Base-by-base conservation (phyloP, 345 rosid species). In the Reutealis trisperma region DNA sequence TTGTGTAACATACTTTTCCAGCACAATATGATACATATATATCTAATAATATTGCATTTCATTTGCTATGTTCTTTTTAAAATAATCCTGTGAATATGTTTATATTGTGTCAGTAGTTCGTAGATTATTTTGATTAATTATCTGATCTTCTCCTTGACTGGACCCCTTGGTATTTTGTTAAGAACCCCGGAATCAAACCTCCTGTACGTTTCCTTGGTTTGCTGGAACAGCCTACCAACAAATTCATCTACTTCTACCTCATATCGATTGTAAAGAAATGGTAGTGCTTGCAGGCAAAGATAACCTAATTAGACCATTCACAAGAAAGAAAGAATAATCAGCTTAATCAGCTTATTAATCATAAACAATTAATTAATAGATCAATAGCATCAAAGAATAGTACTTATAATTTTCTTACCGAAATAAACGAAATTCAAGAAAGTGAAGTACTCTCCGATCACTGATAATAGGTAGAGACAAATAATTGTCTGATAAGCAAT, bases 121-220 rank as follows among this genome's bases (percentile, higher is more conserved):
- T 37, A 37, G 41, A 37, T 37, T 37, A 37, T 37, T 37, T 7
- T 7, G 24, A 24, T 14, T 32, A 34, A 64, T 81, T 79, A 90
- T 61, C 72, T 67, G 75, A 22, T 52, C 85, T 87, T 94, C 32
- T 84, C 88, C 68, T 91, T 88, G 60, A 79, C 86, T 6, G 94
- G 82, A 9, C 93, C 95, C 77, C 97, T 87, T 30, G 99, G 98
- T 25, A 96, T 96, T 83, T 91, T 92, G 82, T 90, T 86, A 22
- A 96, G 88, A 82, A 93, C 86, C 34, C 24, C 76, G 1, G 88
- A 77, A 73, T 96, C 92, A 47, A 92, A 78, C 55, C 83, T 84
- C 58, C 72, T 77, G 79, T 78, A 87, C 27, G 81, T 70, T 82
- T 77, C 92, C 86, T 66, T 92, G 67, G 67, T 45, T 77, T 84